Evolutionary conservation across 2,329 filamentous ascomycete genomes (phyloP), one percentile per base, ranked within the genome.

Genomic region (Ophiostoma australiae): DNA sequence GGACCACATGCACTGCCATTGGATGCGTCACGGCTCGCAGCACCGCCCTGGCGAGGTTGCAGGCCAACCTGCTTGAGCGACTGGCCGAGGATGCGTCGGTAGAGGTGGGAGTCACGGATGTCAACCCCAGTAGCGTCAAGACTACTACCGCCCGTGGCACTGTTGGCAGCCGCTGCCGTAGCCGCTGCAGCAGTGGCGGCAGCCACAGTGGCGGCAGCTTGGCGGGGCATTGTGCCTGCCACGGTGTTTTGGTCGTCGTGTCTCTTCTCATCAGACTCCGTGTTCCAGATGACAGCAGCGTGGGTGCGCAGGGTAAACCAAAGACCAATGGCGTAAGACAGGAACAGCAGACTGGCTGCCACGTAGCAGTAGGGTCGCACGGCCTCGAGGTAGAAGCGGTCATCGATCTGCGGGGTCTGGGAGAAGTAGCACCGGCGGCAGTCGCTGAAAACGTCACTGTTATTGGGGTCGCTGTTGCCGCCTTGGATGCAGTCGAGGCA

Each of bases 301-400:
- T 99, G 95, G 0, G 95, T 99, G 74, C 95, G 87, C 27, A 99
- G 86, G 0, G 95, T 99, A 80, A 99, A 99, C 85, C 95, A 92
- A 17, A 99, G 84, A 33, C 95, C 95, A 72, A 98, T 95, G 48
- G 95, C 84, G 78, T 99, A 99, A 0, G 94, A 96, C 37, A 97
- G 82, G 81, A 99, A 98, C 17, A 99, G 84, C 77, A 96, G 85
- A 4, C 90, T 81, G 0, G 95, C 93, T 4, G 93, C 91, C 77
- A 97, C 88, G 84, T 94, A 97, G 76, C 92, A 97, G 80, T 97
- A 99, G 0, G 95, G 95, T 66, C 92, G 89, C 10, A 99, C 94
- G 3, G 94, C 94, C 78, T 96, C 89, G 20, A 91, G 84, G 77
- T 95, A 99, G 81, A 99, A 99, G 3, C 89, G 85, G 79, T 98